Conservation (phyloP, 2,329 filamentous ascomycete species). For the Helotiales sp. region DNA sequence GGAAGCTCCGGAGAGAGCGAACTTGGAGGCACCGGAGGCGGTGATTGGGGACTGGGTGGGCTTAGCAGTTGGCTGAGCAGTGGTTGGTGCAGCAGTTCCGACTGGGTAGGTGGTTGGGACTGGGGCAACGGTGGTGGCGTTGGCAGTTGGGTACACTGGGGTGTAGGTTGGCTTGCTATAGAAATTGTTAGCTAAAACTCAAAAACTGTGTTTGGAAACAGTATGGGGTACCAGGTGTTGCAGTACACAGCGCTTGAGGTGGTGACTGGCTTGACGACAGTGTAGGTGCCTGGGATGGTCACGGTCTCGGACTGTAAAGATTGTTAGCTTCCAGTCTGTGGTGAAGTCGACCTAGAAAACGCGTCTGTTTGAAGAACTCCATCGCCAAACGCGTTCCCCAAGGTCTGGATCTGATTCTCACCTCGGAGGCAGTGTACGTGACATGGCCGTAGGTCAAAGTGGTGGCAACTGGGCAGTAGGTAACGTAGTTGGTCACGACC, state of each 20-base stretch:
- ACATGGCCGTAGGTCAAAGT: conserved; percentile 50
- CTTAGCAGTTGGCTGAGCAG: conserved; percentile 36
- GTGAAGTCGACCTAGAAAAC: not conserved
- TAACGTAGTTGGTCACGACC: conserved; percentile 54
- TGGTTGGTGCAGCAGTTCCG: conserved; percentile 34
- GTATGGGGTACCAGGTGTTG: conserved; percentile 55
- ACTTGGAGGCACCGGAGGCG: conserved; percentile 62
- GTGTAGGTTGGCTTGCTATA: conserved; percentile 29
- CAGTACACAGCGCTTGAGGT: conserved; percentile 46
- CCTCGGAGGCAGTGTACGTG: conserved; percentile 57
- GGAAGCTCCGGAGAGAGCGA: conserved; percentile 60
- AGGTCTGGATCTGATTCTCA: conserved; percentile 38
- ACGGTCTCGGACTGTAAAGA: conserved; percentile 35
- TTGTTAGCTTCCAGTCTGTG: conserved; percentile 23
- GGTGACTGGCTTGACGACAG: conserved; percentile 39
- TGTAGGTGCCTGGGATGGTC: conserved; percentile 43
- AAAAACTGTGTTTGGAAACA: conserved; percentile 30
- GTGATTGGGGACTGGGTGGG: conserved; percentile 48
- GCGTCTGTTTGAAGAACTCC: not conserved
- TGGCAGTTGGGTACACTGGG: conserved; percentile 38
- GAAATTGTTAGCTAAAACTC: conserved; percentile 29
- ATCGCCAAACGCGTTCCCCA: not conserved
- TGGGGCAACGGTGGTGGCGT: conserved; percentile 35
- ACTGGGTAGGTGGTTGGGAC: conserved; percentile 25
- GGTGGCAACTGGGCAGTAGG: conserved; percentile 58